phyloP scores from a whole-genome alignment of 2,329 filamentous ascomycete genomes.

The Sarocladiaceae sp. region DNA sequence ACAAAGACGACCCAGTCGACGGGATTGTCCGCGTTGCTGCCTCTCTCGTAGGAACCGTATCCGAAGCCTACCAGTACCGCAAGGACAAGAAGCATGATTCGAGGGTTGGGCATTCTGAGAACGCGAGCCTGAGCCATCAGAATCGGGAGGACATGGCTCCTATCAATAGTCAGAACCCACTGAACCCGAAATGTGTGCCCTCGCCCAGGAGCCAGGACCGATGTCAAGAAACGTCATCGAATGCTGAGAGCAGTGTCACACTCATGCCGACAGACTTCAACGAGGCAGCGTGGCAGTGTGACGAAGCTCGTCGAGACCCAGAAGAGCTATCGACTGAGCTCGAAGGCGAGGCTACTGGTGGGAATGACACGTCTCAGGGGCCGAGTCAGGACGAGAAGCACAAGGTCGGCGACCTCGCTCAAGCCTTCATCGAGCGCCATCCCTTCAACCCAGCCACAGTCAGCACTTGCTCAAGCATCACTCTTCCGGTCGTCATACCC shows the following conservation, averaged over 20 bases:
- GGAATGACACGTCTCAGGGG: background rate
- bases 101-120: background rate
- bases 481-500: constrained; percentile 43
- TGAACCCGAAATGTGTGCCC: too few species aligned
- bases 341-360: too few species aligned
- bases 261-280: background rate
- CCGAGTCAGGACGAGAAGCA: background rate
- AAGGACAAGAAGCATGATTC: background rate
- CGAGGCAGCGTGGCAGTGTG: background rate
- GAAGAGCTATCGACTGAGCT: too few species aligned
- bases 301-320: background rate
- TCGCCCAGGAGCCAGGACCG: too few species aligned
- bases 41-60: constrained; percentile 2
- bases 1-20: constrained; percentile 7
- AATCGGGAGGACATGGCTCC: too few species aligned
- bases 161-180: too few species aligned
- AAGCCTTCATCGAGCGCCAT: constrained; percentile 11
- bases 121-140: too few species aligned
- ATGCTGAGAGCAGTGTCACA: too few species aligned
- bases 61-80: constrained; percentile 5
- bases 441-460: background rate
- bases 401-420: background rate
- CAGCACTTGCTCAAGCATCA: constrained; percentile 16
- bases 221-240: too few species aligned
- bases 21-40: constrained; percentile 3